Evolutionary conservation across 2,329 filamentous ascomycete species (phyloP).

Genomic region (Fusarium goolgardi): DNA sequence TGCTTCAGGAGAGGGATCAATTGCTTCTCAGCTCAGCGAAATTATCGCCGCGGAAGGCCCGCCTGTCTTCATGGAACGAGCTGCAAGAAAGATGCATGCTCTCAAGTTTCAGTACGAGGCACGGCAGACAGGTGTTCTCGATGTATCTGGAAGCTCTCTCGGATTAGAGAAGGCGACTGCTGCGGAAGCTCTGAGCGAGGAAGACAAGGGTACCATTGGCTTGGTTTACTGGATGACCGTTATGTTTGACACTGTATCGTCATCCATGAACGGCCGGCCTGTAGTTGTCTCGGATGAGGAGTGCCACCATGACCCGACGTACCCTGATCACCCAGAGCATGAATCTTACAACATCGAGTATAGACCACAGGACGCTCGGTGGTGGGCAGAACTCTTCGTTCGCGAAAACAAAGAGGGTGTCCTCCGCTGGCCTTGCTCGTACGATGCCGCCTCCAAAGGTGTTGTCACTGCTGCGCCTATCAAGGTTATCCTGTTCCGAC

Average conservation of each 20-base stretch:
- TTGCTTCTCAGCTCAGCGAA: conserved; percentile 49
- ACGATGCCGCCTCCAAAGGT: conserved; percentile 61
- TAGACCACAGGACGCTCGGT: conserved; percentile 47
- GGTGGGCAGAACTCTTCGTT: conserved; percentile 52
- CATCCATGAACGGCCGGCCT: conserved; percentile 60
- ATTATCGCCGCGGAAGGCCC: conserved; percentile 48
- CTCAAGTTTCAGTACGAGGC: conserved; percentile 53
- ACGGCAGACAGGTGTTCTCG: conserved; percentile 44
- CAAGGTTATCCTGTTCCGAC: conserved; percentile 69
- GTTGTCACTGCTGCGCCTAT: conserved; percentile 66
- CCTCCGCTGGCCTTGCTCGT: conserved; percentile 65
- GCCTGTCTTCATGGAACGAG: conserved; percentile 52
- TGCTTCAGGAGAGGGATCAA: conserved; percentile 39
- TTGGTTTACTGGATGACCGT: conserved; percentile 69
- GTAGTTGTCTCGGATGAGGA: conserved; percentile 56
- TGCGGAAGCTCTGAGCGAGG: conserved; percentile 45
- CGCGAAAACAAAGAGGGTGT: conserved; percentile 43
- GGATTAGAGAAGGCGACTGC: conserved; percentile 42
- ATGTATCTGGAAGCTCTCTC: conserved; percentile 43
- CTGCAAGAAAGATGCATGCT: conserved; percentile 54
- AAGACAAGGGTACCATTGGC: conserved; percentile 60
- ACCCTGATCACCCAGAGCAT: conserved; percentile 39
- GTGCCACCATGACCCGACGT: conserved; percentile 52
- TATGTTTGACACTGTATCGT: conserved; percentile 69
- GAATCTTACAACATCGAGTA: conserved; percentile 38